Evolutionary conservation across 805 yeast genomes (phyloP), one percentile per base, ranked within the genome.

Genomic region (Starmerella riodocensis): DNA sequence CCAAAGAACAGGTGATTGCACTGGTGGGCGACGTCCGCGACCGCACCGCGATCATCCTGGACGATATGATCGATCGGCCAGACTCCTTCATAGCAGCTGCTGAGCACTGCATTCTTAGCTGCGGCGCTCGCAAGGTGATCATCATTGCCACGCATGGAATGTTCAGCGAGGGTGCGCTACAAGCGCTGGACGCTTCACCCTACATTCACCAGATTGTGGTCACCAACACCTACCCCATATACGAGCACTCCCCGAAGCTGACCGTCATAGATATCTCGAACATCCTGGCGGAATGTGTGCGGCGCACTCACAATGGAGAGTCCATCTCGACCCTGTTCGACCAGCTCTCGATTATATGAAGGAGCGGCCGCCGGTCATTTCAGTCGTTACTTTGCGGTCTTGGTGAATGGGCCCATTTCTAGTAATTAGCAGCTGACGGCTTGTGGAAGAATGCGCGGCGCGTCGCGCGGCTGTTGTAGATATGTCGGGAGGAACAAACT

Each of bases 251-350:
- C 47, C 65, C 73, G 43, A 91, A 91, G 61, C 68, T 91, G 52
- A 76, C 75, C 13, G 79, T 84, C 36, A 85, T 91, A 53, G 98
- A 91, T 56, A 93, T 91, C 36, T 80, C 95, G 45, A 80, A 94
- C 16, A 85, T 91, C 39, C 81, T 91, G 56, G 97, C 97, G 26
- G 99, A 91, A 66, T 91, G 97, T 62, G 88, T 91, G 46, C 78
- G 99, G 65, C 80, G 99, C 66, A 95, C 91, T 58, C 99, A 91
- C 61, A 86, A 88, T 54, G 99, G 98, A 59, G 97, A 88, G 66
- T 79, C 93, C 53, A 86, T 88, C 46, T 82, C 94, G 29, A 94
- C 86, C 17, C 65, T 86, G 53, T 86, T 88, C 59, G 94, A 86
- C 60, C 84, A 93, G 36, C 69, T 85, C 48, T 80, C 86, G 34